Percentiles rank a stretch among this genome's conserved stretches.
Evolutionary conservation across 768 basidiomycete genomes (phyloP).

Genomic region (Candolleomyces aberdarensis): DNA sequence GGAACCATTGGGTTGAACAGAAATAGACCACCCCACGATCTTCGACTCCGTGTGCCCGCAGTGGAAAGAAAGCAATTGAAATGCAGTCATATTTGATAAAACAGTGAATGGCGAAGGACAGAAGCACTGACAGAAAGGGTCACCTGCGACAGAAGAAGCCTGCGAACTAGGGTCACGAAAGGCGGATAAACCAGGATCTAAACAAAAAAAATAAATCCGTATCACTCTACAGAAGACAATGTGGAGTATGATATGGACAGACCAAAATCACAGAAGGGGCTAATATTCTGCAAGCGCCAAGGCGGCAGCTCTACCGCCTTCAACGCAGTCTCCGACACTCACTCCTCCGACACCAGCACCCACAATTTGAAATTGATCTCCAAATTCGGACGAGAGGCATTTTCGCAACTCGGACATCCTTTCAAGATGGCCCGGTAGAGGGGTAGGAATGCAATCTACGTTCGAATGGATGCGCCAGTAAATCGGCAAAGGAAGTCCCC

Average conservation of each 20-base stretch:
- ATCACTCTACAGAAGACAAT: neutral
- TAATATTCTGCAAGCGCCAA: neutral
- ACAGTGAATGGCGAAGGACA: too few relatives aligned
- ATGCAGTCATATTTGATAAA: too few relatives aligned
- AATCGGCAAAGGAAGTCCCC: constrained; percentile 52
- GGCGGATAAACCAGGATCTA: too few relatives aligned
- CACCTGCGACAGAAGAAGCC: too few relatives aligned
- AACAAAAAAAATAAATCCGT: too few relatives aligned
- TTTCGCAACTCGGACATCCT: constrained; percentile 60
- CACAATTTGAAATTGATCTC: constrained; percentile 53
- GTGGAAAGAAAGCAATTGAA: too few relatives aligned
- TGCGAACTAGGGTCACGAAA: too few relatives aligned
- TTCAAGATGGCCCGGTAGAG: constrained; percentile 65
- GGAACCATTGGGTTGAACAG: too few relatives aligned
- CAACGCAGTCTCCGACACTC: constrained; percentile 83
- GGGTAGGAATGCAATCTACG: constrained; percentile 74
- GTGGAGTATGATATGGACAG: neutral
- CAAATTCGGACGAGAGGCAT: constrained; percentile 41
- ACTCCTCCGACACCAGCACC: constrained; percentile 89
- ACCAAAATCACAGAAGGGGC: neutral
- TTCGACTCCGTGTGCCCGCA: too few relatives aligned
- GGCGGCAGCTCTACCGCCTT: constrained; percentile 62
- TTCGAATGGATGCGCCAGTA: constrained; percentile 54
- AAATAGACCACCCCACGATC: too few relatives aligned
- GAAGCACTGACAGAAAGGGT: too few relatives aligned